These are phyloP conservation scores for Aspergillus steynii DNA, from an alignment of 495 filamentous ascomycete species.

Conservation along the genomic window DNA sequence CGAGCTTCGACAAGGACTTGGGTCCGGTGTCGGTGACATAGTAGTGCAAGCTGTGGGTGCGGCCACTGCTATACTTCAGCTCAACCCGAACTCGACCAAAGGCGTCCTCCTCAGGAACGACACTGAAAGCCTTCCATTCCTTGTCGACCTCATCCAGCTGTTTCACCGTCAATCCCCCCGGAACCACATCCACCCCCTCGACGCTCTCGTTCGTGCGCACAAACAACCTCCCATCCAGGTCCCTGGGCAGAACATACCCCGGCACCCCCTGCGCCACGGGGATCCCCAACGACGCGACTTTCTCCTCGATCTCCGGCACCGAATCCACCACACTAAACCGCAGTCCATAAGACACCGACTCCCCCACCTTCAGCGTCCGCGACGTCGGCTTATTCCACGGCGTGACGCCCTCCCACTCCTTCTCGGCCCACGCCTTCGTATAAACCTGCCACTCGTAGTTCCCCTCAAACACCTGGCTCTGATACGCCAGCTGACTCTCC, in stretches of 20 bases:
- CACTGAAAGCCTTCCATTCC: constrained; percentile 22
- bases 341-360: constrained; percentile 43
- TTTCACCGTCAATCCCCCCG: not conserved
- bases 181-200: not conserved
- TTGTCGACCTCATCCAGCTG: constrained; percentile 11
- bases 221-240: constrained; percentile 39
- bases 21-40: constrained; percentile 43
- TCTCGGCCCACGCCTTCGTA: constrained; percentile 47
- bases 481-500: constrained; percentile 33
- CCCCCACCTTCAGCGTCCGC: constrained; percentile 33
- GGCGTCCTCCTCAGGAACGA: not conserved
- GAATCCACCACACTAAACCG: constrained; percentile 43
- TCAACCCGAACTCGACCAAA: constrained; percentile 41
- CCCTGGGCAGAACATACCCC: constrained; percentile 48
- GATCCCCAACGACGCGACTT: constrained; percentile 35
- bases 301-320: constrained; percentile 40
- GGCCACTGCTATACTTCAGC: constrained; percentile 41
- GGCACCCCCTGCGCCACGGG: constrained; percentile 43
- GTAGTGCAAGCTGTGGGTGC: constrained; percentile 50
- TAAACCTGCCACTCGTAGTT: constrained; percentile 55
- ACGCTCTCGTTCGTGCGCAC: constrained; percentile 27
- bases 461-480: constrained; percentile 52
- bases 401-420: constrained; percentile 42
- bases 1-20: constrained; percentile 31
- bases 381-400: constrained; percentile 53